Conservation (phyloP, 306 rosid genomes). For the Mimosa pudica region DNA sequence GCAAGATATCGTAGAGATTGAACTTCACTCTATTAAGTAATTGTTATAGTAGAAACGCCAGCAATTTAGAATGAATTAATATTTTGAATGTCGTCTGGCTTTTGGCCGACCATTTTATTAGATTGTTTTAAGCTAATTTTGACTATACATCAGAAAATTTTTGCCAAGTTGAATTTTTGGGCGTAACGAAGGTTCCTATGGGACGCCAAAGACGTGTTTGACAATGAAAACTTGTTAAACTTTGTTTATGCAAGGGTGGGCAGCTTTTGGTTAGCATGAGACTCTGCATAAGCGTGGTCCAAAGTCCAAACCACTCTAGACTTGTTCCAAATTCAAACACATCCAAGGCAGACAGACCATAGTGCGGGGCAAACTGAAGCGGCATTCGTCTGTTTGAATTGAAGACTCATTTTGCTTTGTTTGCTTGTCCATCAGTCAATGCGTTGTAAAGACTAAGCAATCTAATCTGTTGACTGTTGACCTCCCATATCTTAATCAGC, state of each 20-base stretch:
- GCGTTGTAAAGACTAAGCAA: neutral
- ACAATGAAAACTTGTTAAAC: neutral
- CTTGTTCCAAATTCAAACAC: neutral
- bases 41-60: constrained; percentile 31
- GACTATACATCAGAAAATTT: constrained; percentile 35
- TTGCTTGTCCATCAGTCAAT: constrained; percentile 15
- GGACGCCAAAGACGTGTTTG: neutral
- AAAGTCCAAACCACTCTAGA: no score
- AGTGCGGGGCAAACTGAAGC: constrained; percentile 16
- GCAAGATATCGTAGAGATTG: constrained; percentile 64
- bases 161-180: constrained; percentile 26
- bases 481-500: neutral
- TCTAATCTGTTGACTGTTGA: neutral
- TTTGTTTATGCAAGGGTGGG: neutral
- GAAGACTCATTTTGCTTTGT: constrained; percentile 11
- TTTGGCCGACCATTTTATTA: constrained; percentile 27
- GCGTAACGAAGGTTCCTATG: neutral
- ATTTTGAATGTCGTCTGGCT: constrained; percentile 42
- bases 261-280: no score
- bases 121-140: constrained; percentile 34
- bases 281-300: no score
- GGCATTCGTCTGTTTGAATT: neutral
- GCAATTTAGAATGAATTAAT: constrained; percentile 44
- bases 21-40: constrained; percentile 25
- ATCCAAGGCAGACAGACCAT: neutral